A percentile compares a stretch with the other conserved stretches of the same genome.
phyloP scores from a whole-genome alignment of 208 protist genomes.

The Strigomonas galati region DNA sequence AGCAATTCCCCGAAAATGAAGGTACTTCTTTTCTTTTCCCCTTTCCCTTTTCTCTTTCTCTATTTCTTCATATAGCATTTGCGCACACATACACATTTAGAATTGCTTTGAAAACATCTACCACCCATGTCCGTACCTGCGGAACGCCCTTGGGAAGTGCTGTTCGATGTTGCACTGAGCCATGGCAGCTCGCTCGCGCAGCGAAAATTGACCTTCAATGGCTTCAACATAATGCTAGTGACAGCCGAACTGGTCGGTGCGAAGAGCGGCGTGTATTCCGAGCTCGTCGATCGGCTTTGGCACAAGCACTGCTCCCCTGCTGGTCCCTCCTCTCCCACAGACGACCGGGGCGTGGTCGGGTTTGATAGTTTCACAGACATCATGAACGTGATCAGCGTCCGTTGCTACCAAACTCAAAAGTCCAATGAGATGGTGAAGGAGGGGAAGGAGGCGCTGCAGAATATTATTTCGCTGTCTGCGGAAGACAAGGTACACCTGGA shows the following conservation, averaged over 20 bases:
- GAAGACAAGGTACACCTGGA: slow-evolving; percentile 60
- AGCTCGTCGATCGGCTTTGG: slow-evolving; percentile 76
- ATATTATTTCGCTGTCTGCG: slow-evolving; percentile 60
- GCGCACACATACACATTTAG: no score
- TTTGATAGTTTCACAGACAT: slow-evolving; percentile 81
- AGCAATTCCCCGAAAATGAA: no score
- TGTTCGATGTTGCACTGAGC: slow-evolving; percentile 86
- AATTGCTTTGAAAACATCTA: background rate
- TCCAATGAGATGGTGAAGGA: slow-evolving; percentile 30
- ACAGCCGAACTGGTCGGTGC: slow-evolving; percentile 58
- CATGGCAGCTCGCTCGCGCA: slow-evolving; percentile 50
- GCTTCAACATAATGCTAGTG: slow-evolving; percentile 55
- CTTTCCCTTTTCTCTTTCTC: no score
- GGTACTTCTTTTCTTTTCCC: no score
- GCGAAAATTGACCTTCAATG: slow-evolving; percentile 41
- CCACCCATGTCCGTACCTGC: background rate
- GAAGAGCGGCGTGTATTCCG: slow-evolving; percentile 61
- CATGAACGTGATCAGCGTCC: slow-evolving; percentile 83
- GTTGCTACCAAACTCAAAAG: slow-evolving; percentile 66
- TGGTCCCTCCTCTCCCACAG: background rate
- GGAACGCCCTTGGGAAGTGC: slow-evolving; percentile 45
- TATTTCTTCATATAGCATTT: no score
- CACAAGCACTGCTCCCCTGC: slow-evolving; percentile 14
- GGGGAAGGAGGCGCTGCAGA: slow-evolving; percentile 14
- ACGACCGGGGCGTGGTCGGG: slow-evolving; percentile 29